A percentile compares a stretch with the other conserved stretches of the same genome.
Evolutionary conservation across 768 basidiomycete genomes (phyloP).

Genomic region (Termitomyces sp.): DNA sequence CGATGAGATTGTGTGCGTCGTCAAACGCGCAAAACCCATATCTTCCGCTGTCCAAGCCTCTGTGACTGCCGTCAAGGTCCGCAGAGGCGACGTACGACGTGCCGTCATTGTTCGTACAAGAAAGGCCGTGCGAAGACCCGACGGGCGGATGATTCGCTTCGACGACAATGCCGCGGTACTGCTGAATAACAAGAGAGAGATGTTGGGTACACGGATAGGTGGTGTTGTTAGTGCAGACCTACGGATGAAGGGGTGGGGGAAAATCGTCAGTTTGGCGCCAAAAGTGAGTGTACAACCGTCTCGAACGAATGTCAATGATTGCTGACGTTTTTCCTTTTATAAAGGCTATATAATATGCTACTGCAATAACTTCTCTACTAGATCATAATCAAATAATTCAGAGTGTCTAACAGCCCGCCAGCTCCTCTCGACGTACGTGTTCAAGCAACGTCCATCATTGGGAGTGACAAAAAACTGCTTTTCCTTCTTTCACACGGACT

Average conservation of each 20-base stretch:
- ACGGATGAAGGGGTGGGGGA: constrained; percentile 89
- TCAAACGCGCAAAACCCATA: constrained; percentile 85
- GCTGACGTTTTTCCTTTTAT: neutral
- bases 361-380: neutral
- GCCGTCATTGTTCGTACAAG: constrained; percentile 94
- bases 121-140: constrained; percentile 79
- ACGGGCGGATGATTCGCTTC: constrained; percentile 84
- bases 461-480: constrained; percentile 58
- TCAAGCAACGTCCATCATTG: constrained; percentile 43
- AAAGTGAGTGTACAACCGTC: constrained; percentile 47
- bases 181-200: constrained; percentile 92
- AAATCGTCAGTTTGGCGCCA: constrained; percentile 88
- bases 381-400: neutral
- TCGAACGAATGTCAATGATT: neutral
- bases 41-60: constrained; percentile 60
- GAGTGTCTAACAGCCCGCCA: constrained; percentile 14
- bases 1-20: constrained; percentile 94
- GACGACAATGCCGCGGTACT: constrained; percentile 97
- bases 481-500: constrained; percentile 51
- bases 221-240: constrained; percentile 91
- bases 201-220: constrained; percentile 92
- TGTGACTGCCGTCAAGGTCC: constrained; percentile 82
- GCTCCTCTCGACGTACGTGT: constrained; percentile 22
- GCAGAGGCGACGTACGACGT: constrained; percentile 90
- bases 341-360: constrained; percentile 4